Evolutionary conservation across 2,329 filamentous ascomycete genomes (phyloP).

Genomic region (Boeremia exigua): DNA sequence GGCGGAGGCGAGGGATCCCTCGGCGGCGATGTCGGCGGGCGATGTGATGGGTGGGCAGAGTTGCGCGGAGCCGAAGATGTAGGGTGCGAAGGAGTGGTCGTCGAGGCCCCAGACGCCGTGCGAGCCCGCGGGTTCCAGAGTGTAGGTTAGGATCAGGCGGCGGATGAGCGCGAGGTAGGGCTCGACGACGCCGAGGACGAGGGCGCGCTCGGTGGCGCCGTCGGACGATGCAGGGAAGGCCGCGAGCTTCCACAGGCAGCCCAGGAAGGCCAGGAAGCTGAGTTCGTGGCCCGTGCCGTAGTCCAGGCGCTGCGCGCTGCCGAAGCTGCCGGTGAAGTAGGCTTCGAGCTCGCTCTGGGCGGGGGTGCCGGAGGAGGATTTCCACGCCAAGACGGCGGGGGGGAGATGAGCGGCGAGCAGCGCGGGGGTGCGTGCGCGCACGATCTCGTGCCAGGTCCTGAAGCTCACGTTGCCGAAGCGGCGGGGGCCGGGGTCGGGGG

Average conservation of each 20-base stretch:
- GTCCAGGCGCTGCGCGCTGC: constrained; percentile 86
- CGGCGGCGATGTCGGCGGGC: constrained; percentile 67
- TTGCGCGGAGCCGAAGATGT: constrained; percentile 94
- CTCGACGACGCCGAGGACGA: constrained; percentile 83
- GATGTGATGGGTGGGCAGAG: constrained; percentile 73
- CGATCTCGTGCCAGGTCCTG: constrained; percentile 77
- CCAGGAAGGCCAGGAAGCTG: constrained; percentile 91
- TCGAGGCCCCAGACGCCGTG: constrained; percentile 99
- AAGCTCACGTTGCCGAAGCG: constrained; percentile 94
- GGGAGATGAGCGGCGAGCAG: constrained; percentile 67
- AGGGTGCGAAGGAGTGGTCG: constrained; percentile 92
- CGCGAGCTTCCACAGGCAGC: constrained; percentile 87
- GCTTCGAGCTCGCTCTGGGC: constrained; percentile 72
- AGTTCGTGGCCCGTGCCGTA: constrained; percentile 97
- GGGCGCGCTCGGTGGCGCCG: constrained; percentile 72
- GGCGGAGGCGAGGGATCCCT: constrained; percentile 73
- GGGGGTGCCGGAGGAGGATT: constrained; percentile 43
- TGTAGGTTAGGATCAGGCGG: constrained; percentile 86
- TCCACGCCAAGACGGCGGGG: constrained; percentile 51
- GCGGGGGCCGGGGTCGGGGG: constrained; percentile 83
- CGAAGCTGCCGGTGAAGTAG: constrained; percentile 87
- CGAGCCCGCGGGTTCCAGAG: constrained; percentile 90
- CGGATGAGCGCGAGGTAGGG: constrained; percentile 85
- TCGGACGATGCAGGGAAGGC: constrained; percentile 68
- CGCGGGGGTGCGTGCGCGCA: constrained; percentile 64